Evolutionary conservation across 345 rosid genomes (phyloP).

Genomic region (Brassica rapa): DNA sequence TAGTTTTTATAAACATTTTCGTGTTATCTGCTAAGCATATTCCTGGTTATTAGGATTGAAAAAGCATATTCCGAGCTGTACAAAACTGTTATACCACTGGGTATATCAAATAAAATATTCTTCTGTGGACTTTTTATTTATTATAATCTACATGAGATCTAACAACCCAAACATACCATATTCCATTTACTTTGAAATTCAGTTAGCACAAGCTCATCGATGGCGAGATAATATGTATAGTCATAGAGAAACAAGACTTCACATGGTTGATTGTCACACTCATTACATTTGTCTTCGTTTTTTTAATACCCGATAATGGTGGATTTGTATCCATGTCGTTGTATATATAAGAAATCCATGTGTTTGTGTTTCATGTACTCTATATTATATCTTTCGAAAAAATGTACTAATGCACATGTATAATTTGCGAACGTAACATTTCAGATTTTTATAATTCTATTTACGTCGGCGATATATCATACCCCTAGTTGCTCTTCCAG

Average conservation of each 20-base stretch:
- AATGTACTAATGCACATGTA: not conserved
- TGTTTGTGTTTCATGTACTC: constrained; percentile 23
- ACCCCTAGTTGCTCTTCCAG: constrained; percentile 4
- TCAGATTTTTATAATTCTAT: constrained; percentile 4
- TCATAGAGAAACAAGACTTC: constrained; percentile 26
- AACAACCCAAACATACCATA: constrained; percentile 34
- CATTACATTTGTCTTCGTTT: constrained; percentile 10
- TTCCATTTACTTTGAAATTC: constrained; percentile 35
- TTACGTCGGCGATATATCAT: constrained; percentile 3
- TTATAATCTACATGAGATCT: constrained; percentile 28
- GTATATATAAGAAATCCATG: constrained; percentile 29
- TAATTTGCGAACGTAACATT: constrained; percentile 14
- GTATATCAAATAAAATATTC: not conserved
- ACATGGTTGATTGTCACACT: constrained; percentile 38
- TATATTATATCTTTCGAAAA: not conserved
- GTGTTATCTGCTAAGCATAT: constrained; percentile 20
- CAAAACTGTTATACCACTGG: not conserved
- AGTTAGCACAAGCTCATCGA: constrained; percentile 36
- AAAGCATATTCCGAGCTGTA: constrained; percentile 26
- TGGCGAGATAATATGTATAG: not conserved
- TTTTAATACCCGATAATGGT: constrained; percentile 22
- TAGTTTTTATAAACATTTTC: not conserved
- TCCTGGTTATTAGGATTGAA: not conserved
- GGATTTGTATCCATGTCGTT: constrained; percentile 27
- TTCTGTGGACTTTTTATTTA: not conserved